phyloP scores from a whole-genome alignment of 2,329 filamentous ascomycete genomes.

The Xylaria sp. region DNA sequence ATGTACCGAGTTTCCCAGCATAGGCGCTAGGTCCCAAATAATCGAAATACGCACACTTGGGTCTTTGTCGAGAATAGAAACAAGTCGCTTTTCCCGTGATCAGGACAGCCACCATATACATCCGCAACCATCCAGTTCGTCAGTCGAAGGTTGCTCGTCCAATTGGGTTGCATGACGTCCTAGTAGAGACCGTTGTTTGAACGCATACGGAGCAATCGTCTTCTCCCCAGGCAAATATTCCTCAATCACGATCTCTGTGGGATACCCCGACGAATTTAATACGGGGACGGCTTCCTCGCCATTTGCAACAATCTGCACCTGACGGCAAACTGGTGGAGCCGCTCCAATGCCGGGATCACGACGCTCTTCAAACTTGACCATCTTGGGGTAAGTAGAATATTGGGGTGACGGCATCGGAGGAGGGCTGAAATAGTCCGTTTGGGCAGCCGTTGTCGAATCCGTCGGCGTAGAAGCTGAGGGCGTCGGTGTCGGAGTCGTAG shows the following conservation, averaged over 20 bases:
- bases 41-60: conserved; percentile 2
- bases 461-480: conserved; percentile 12
- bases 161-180: conserved; percentile 10
- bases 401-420: conserved; percentile 18
- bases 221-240: conserved; percentile 34
- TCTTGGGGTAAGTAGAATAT: conserved; percentile 42
- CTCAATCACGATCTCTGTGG: conserved; percentile 40
- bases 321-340: conserved; percentile 41
- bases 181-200: conserved; percentile 4
- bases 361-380: conserved; percentile 52
- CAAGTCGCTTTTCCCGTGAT: conserved; percentile 17
- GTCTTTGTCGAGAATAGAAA: not conserved
- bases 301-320: conserved; percentile 41
- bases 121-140: conserved; percentile 46
- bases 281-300: conserved; percentile 36
- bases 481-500: conserved; percentile 6
- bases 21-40: not conserved
- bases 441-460: conserved; percentile 7
- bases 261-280: conserved; percentile 35
- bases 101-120: conserved; percentile 50
- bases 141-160: conserved; percentile 11
- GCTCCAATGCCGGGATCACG: conserved; percentile 36
- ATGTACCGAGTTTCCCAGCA: conserved; percentile 13
- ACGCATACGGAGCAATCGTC: not conserved
- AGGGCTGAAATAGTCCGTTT: conserved; percentile 12